A percentile compares a stretch with the other conserved stretches of the same genome.
Evolutionary conservation across 1,139 yeast genomes (phyloP).

Genomic region (Arxiozyma telluris): DNA sequence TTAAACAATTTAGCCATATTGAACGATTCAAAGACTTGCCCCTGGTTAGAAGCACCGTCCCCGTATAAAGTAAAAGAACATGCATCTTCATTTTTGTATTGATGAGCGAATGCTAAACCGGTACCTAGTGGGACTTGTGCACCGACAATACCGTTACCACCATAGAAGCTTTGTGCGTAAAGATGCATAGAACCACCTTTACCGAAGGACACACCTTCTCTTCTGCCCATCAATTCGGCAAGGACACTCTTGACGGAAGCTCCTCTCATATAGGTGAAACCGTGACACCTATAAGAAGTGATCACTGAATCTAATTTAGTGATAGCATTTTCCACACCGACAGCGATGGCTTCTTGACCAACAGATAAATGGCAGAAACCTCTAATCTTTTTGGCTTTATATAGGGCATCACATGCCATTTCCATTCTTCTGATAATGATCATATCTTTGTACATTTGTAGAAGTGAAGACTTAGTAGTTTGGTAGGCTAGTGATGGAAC

Average conservation of each 20-base stretch:
- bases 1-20: slow-evolving; percentile 99
- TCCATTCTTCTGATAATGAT: slow-evolving; percentile 91
- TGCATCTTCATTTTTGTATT: slow-evolving; percentile 72
- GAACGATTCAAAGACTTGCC: slow-evolving; percentile 94
- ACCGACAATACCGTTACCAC: slow-evolving; percentile 99
- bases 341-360: slow-evolving; percentile 98
- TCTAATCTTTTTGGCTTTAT: slow-evolving; percentile 96
- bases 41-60: slow-evolving; percentile 99
- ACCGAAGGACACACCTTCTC: slow-evolving; percentile 91
- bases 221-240: slow-evolving; percentile 95
- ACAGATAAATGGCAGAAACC: slow-evolving; percentile 99
- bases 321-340: slow-evolving; percentile 94
- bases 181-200: slow-evolving; percentile 99
- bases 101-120: slow-evolving; percentile 95
- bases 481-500: slow-evolving; percentile 64
- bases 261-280: slow-evolving; percentile 94
- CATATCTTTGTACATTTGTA: slow-evolving; percentile 97
- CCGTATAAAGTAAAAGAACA: slow-evolving; percentile 89
- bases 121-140: slow-evolving; percentile 99
- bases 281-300: slow-evolving; percentile 98
- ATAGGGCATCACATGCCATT: slow-evolving; percentile 96
- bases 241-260: slow-evolving; percentile 81
- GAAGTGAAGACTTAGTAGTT: slow-evolving; percentile 68
- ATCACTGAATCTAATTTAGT: slow-evolving; percentile 76
- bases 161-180: slow-evolving; percentile 91